Evolutionary conservation across 345 rosid species (phyloP), one percentile per base, ranked within the genome.

Genomic region (Draba incana): DNA sequence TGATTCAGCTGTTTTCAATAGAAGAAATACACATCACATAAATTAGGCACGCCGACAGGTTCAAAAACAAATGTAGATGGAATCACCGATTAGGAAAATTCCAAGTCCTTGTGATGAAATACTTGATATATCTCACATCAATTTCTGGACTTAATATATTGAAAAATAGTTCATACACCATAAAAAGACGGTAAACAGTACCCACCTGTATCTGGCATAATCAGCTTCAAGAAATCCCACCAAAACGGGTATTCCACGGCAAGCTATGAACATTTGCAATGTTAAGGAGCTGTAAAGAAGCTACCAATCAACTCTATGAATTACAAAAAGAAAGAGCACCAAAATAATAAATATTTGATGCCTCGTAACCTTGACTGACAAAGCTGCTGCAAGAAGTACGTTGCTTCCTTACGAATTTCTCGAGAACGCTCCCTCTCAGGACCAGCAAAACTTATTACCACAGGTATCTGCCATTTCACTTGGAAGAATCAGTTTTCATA

Each of bases 191-290:
- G 72, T 37, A 68, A 59, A 52, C 53, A 50, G 42, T 42, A 76
- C 86, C 24, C 62, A 88, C 99, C 98, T 89, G 92, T 78, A 86
- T 73, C 78, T 92, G 48, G 97, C 98, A 76, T 92, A 92, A 77
- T 94, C 99, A 44, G 98, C 85, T 84, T 92, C 98, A 57, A 94
- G 82, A 76, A 94, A 94, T 47, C 97, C 92, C 78, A 89, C 98
- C 80, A 94, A 80, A 77, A 92, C 84, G 38, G 97, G 98, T 74
- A 94, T 91, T 70, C 99, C 99, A 46, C 88, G 82, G 78, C 96
- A 89, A 76, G 98, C 86, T 83, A 94, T 82, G 81, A 94, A 89
- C 99, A 94, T 94, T 83, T 92, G 99, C 82, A 94, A 77, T 35
- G 99, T 94, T 77, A 92, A 84, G 39, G 88, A 77, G 83, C 99